Base-by-base conservation (phyloP, 108 stramenopile species). In the Cylindrotheca fusiformis region DNA sequence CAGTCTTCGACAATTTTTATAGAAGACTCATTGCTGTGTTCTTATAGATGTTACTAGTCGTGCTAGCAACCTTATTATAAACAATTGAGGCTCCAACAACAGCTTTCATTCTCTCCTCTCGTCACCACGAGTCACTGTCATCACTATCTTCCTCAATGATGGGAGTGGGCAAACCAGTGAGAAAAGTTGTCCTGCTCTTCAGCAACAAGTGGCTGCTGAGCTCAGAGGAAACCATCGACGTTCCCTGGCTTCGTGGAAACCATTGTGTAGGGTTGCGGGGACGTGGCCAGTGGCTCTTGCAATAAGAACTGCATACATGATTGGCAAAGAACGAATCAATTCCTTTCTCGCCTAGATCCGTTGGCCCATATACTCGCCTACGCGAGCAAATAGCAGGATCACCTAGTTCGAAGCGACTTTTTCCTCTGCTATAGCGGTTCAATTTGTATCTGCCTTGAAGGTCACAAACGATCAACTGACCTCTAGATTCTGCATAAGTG, bases 391-490 rank as follows among this genome's bases (percentile, higher is more conserved):
- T 74, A 3, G 80, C 85, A 22, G 76, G 75, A 60, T 86, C 82
- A 21, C 79, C 83, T 4, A 86, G 55, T 48, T 78, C 82, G 51
- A 86, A 81, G n/a, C 81, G 79, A 61, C 55, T 67, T 33, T 84
- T 78, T 46, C 44, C 61, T 1, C 49, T 68, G 10, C 22, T 29
- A 32, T 32, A 73, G 36, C 52, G 62, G 70, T 61, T 59, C 50
- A 62, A 12, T 27, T 41, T 53, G 53, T 79, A 77, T 4, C 82
- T 61, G 10, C 82, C 87, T 61, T 88, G 89, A 29, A 90, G 46
- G 63, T 90, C 89, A 31, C 83, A 84, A 17, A 90, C 84, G 50
- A 90, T 72, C 46, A 80, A 30, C 24, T 68, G 74, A 17, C 90
- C 86, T 24, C 77, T 74, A 10, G 81, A 77, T 12, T 62, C 52